Evolutionary conservation across 2,329 filamentous ascomycete genomes (phyloP).

Genomic region (Ampelomyces quisqualis): DNA sequence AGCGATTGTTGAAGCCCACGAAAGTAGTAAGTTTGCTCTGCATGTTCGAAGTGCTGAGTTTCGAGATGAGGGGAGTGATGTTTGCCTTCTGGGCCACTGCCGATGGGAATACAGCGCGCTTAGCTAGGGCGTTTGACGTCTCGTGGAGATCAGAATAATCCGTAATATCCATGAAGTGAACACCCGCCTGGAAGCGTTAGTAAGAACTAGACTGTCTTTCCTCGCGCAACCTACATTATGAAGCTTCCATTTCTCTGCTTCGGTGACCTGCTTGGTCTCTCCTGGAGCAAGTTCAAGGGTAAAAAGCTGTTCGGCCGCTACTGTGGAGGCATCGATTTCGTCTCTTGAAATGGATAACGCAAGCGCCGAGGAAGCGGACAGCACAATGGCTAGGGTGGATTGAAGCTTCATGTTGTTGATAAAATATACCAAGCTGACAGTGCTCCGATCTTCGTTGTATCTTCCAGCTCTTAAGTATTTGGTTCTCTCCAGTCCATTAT

Average conservation of each 20-base stretch:
- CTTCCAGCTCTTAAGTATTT: neutral
- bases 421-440: neutral
- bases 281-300: constrained; percentile 18
- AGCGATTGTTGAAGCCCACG: constrained; percentile 26
- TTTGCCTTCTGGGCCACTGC: constrained; percentile 12
- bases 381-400: constrained; percentile 6
- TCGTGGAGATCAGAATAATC: constrained; percentile 19
- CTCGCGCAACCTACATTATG: constrained; percentile 7
- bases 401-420: constrained; percentile 9
- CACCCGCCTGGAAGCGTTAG: constrained; percentile 34
- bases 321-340: neutral
- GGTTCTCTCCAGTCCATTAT: neutral
- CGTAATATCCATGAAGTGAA: constrained; percentile 30
- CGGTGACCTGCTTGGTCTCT: constrained; percentile 16
- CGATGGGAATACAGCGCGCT: constrained; percentile 16
- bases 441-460: neutral
- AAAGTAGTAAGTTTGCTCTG: constrained; percentile 21
- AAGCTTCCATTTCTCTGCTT: constrained; percentile 18
- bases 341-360: constrained; percentile 6
- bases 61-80: constrained; percentile 18
- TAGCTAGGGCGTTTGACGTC: constrained; percentile 1
- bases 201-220: neutral
- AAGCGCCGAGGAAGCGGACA: constrained; percentile 8
- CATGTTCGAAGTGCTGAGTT: constrained; percentile 23
- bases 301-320: constrained; percentile 9